These are phyloP conservation scores for Fusarium poae DNA, from an alignment of 2,329 filamentous ascomycete genomes.

Conservation along the genomic window DNA sequence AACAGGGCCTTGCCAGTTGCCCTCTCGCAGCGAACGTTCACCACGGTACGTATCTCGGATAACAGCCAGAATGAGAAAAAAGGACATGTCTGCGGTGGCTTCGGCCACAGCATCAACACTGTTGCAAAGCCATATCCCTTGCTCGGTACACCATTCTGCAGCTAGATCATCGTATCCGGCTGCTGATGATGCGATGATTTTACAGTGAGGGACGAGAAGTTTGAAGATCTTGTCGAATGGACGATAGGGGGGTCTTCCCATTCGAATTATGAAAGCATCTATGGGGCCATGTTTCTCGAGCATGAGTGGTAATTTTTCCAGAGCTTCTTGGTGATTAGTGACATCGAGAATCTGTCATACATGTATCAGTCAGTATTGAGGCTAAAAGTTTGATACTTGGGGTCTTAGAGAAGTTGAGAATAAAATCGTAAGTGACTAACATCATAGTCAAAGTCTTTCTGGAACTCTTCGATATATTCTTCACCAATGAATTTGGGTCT, in stretches of 20 bases:
- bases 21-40: conserved; percentile 55
- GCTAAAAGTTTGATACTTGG: background rate
- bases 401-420: rapidly evolving
- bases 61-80: conserved; percentile 52
- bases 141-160: conserved; percentile 57
- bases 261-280: conserved; percentile 63
- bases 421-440: conserved; percentile 35
- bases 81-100: conserved; percentile 64
- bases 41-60: conserved; percentile 60
- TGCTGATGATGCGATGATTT: conserved; percentile 61
- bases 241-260: conserved; percentile 63
- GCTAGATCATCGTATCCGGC: conserved; percentile 64
- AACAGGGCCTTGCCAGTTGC: conserved; percentile 54
- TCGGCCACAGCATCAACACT: conserved; percentile 65
- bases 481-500: conserved; percentile 55
- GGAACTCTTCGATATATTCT: conserved; percentile 57
- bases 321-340: conserved; percentile 53
- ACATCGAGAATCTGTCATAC: conserved; percentile 50
- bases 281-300: conserved; percentile 56
- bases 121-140: conserved; percentile 67
- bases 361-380: background rate
- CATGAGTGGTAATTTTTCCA: conserved; percentile 54
- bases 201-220: conserved; percentile 57
- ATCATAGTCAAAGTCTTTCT: conserved; percentile 55
- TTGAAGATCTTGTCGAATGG: conserved; percentile 63